Base-by-base conservation (phyloP, 2,329 filamentous ascomycete genomes). In the Beauveria australis region DNA sequence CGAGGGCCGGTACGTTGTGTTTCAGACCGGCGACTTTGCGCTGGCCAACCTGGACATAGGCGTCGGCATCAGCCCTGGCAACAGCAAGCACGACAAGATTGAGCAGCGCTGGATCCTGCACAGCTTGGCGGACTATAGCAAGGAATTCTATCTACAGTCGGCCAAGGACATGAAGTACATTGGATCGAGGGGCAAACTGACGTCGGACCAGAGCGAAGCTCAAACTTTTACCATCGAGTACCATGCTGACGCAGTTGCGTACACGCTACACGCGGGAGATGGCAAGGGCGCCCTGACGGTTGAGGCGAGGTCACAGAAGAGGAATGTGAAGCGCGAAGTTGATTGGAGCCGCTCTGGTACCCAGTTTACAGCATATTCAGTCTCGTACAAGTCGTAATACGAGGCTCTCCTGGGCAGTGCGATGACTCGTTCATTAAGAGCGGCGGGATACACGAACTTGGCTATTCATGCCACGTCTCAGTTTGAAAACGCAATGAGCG, bases 1-100 rank as follows among this genome's bases (percentile, higher is more conserved):
- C 8, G 81, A 83, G 65, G 81, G 80, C 19, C 77, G 80, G 22
- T 82, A 78, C 64, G 71, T 83, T 19, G 76, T 77, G 1, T 80
- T 83, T 60, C 78, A 81, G 66, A 48, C 49, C 53, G 68, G 69
- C 26, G 76, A 75, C 18, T 70, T 66, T 33, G 78, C 78, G 1
- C 72, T 81, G 18, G 54, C 70, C 59, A 63, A 69, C 63, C 14
- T 64, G 37, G 70, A 72, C 1, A 72, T 70, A 2, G 47, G 65
- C 1, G 60, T 62, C 1, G 57, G 61, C 41, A 30, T 63, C 4
- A 51, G 63, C 5, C 8, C 8, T 2, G 62, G 62, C 12, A 62
- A 59, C 6, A 12, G 47, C 22, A 59, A 33, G 3, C 79, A 82
- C 64, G 66, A 74, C 16, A 67, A 69, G 52, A 73, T 75, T 44